Evolutionary conservation across 2,329 filamentous ascomycete genomes (phyloP).

Genomic region (Pyrenophora teres): DNA sequence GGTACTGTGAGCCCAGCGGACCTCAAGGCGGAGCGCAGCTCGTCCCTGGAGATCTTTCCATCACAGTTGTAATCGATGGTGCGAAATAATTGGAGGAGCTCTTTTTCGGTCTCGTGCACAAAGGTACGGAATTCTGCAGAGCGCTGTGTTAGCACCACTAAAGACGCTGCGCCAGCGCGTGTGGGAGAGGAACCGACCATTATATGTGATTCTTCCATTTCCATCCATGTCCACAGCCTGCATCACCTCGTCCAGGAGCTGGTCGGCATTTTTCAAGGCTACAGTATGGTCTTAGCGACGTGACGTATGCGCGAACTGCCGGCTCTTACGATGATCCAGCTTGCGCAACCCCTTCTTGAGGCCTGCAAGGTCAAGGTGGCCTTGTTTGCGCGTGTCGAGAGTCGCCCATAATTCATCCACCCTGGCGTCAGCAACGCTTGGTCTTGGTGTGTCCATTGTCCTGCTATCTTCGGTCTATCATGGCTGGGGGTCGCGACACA

Average conservation of each 20-base stretch:
- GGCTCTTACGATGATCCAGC: conserved; percentile 83
- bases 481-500: conserved; percentile 40
- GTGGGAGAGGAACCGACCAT: conserved; percentile 60
- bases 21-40: conserved; percentile 78
- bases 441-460: conserved; percentile 73
- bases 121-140: conserved; percentile 82
- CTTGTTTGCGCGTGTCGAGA: conserved; percentile 76
- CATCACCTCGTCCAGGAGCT: conserved; percentile 80
- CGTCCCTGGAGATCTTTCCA: conserved; percentile 83
- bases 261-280: conserved; percentile 89
- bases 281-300: conserved; percentile 32
- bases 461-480: conserved; percentile 47
- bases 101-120: conserved; percentile 82
- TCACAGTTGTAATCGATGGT: conserved; percentile 85
- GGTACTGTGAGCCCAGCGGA: conserved; percentile 79
- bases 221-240: conserved; percentile 81
- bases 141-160: conserved; percentile 20
- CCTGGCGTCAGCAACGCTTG: conserved; percentile 78
- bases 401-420: conserved; percentile 83
- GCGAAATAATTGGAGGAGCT: conserved; percentile 80
- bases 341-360: conserved; percentile 82
- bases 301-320: conserved; percentile 5
- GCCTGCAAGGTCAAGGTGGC: conserved; percentile 81
- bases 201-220: conserved; percentile 88
- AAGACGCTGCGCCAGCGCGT: neutral